phyloP scores from a whole-genome alignment of 2,329 filamentous ascomycete genomes.

The Meredithiella fracta region DNA sequence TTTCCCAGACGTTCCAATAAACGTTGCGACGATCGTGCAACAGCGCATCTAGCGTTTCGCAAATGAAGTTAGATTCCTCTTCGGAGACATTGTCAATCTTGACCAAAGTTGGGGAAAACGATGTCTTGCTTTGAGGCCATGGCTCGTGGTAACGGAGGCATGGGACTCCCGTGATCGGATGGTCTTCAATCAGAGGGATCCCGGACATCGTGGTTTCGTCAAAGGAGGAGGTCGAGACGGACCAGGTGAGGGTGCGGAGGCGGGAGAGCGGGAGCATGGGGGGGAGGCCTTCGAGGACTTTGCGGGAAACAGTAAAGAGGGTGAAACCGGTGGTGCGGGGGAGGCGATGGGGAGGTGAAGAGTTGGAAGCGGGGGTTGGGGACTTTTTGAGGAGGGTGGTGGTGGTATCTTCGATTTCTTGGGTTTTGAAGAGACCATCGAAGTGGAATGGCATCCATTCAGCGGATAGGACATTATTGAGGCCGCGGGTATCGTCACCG shows the following conservation, averaged over 20 bases:
- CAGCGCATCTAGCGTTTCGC: slow-evolving; percentile 18
- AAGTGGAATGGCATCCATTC: slow-evolving; percentile 43
- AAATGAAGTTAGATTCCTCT: slow-evolving; percentile 22
- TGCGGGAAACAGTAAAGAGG: slow-evolving; percentile 34
- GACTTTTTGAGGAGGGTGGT: slow-evolving; percentile 26
- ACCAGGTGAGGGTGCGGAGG: slow-evolving; percentile 30
- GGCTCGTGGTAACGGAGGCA: slow-evolving; percentile 40
- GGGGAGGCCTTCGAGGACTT: slow-evolving; percentile 32
- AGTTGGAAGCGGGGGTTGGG: slow-evolving; percentile 34
- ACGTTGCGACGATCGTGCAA: slow-evolving; percentile 34
- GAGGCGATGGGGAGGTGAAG: slow-evolving; percentile 32
- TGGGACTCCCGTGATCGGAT: slow-evolving; percentile 28
- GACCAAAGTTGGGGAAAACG: slow-evolving; percentile 30
- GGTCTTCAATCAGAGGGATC: slow-evolving; percentile 28
- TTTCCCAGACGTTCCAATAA: slow-evolving; percentile 35
- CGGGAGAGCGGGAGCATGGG: slow-evolving; percentile 22
- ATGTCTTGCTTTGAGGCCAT: slow-evolving; percentile 35
- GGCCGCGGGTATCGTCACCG: slow-evolving; percentile 23
- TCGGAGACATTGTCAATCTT: slow-evolving; percentile 24
- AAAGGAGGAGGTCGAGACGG: slow-evolving; percentile 32
- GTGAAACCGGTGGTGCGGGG: slow-evolving; percentile 37
- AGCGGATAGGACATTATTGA: slow-evolving; percentile 35
- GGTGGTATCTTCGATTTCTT: slow-evolving; percentile 23
- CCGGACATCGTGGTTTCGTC: slow-evolving; percentile 26
- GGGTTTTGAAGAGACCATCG: slow-evolving; percentile 39